Conservation (phyloP, 345 rosid genomes). For the Trapa bicornis region DNA sequence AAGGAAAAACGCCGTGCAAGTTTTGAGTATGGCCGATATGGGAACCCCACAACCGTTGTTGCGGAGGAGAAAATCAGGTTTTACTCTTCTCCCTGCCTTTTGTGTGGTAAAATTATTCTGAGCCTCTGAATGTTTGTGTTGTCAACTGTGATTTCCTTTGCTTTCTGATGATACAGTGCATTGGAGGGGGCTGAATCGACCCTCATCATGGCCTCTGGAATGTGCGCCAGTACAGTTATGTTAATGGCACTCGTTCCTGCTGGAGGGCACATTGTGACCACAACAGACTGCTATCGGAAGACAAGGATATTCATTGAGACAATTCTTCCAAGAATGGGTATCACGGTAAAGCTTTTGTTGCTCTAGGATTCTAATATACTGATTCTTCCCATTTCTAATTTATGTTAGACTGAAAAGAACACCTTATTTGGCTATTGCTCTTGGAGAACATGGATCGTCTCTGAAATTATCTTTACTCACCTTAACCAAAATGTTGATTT, state of each 20-base stretch:
- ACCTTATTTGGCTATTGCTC: background rate
- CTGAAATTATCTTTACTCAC: background rate
- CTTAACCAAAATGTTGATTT: background rate
- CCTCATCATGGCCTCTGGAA: conserved; percentile 89
- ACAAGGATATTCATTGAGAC: conserved; percentile 92
- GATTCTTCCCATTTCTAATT: background rate
- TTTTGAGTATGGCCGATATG: conserved; percentile 96
- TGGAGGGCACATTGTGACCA: conserved; percentile 89
- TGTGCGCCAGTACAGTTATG: conserved; percentile 92
- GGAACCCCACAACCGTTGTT: conserved; percentile 87
- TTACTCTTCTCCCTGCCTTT: background rate
- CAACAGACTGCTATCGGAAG: conserved; percentile 90
- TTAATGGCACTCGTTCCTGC: conserved; percentile 91
- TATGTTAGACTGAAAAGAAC: background rate
- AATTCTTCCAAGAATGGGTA: conserved; percentile 84
- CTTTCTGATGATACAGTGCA: conserved; percentile 34
- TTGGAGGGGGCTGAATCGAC: conserved; percentile 97
- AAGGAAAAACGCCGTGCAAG: conserved; percentile 81
- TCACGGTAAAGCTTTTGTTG: conserved; percentile 35
- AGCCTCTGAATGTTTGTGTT: background rate
- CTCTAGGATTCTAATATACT: background rate
- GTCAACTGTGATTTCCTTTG: background rate
- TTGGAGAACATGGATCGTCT: background rate
- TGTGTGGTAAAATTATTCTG: background rate
- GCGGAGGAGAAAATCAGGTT: conserved; percentile 85